Percentiles rank a stretch among this genome's conserved stretches.
Conservation (phyloP, 2,329 filamentous ascomycete species). For the Xylaria sp. region DNA sequence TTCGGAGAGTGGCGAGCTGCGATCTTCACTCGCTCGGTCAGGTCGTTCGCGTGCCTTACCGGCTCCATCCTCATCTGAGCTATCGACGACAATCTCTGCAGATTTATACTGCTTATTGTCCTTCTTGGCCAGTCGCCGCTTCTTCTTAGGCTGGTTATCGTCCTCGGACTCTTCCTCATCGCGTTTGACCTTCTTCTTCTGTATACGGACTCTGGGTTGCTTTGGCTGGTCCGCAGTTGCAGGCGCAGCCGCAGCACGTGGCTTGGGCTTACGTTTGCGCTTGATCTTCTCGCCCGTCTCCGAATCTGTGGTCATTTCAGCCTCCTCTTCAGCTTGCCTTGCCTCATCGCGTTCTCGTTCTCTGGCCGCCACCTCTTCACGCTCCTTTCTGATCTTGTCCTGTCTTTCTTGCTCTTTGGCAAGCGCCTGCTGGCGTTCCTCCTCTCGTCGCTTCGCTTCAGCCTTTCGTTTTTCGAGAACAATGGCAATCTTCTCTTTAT, state of each 20-base stretch:
- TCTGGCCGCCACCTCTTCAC: slow-evolving; percentile 70
- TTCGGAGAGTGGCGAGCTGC: slow-evolving; percentile 26
- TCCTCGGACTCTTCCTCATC: slow-evolving; percentile 44
- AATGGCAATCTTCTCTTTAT: slow-evolving; percentile 78
- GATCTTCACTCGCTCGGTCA: slow-evolving; percentile 38
- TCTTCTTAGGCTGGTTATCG: slow-evolving; percentile 56
- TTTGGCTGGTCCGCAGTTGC: slow-evolving; percentile 33
- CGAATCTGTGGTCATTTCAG: slow-evolving; percentile 73
- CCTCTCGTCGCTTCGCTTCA: slow-evolving; percentile 72
- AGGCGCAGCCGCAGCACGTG: slow-evolving; percentile 25
- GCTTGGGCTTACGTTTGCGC: slow-evolving; percentile 61
- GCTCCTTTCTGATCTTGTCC: slow-evolving; percentile 79
- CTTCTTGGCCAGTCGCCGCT: slow-evolving; percentile 47
- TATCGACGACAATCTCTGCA: slow-evolving; percentile 75
- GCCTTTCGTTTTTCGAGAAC: slow-evolving; percentile 75
- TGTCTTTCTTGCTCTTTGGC: slow-evolving; percentile 68
- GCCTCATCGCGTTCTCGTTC: slow-evolving; percentile 65
- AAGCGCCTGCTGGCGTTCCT: slow-evolving; percentile 61
- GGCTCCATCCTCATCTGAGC: slow-evolving; percentile 46
- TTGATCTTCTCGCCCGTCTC: slow-evolving; percentile 79
- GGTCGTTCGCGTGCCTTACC: slow-evolving; percentile 43
- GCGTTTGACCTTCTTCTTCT: slow-evolving; percentile 57
- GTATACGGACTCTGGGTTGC: slow-evolving; percentile 33
- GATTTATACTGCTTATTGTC: slow-evolving; percentile 74
- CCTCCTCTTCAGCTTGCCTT: slow-evolving; percentile 67